Percentiles rank a stretch among this genome's conserved stretches.
phyloP scores from a whole-genome alignment of 2,329 filamentous ascomycete genomes.

The Stachybotrys elegans region DNA sequence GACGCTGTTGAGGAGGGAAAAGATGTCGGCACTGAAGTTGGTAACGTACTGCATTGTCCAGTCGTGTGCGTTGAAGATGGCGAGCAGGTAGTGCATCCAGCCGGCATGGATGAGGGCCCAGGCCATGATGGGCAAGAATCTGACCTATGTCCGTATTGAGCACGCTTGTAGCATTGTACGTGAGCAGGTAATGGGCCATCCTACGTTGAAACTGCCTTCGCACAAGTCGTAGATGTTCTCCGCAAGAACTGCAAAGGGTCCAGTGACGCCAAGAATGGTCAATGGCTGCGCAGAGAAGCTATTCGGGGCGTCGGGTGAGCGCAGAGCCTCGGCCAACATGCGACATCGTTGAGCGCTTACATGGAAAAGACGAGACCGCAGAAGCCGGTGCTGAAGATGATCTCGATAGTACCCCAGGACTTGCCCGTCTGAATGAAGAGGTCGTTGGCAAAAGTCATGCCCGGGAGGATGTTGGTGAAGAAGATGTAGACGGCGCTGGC shows the following conservation, averaged over 20 bases:
- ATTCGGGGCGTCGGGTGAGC: neutral
- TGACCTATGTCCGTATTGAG: conserved; percentile 30
- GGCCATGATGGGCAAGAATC: conserved; percentile 63
- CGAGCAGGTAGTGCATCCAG: conserved; percentile 61
- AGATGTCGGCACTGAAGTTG: conserved; percentile 61
- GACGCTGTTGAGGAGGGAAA: conserved; percentile 60
- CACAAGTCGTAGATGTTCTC: conserved; percentile 61
- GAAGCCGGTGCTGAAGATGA: conserved; percentile 61
- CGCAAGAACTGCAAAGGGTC: conserved; percentile 61
- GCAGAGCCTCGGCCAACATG: neutral
- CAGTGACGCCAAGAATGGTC: conserved; percentile 61
- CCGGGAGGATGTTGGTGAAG: conserved; percentile 62
- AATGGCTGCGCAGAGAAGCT: conserved; percentile 56
- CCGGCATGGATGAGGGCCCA: conserved; percentile 61
- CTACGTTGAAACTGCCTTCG: conserved; percentile 46
- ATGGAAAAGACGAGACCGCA: conserved; percentile 59
- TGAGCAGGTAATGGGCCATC: too few relatives aligned
- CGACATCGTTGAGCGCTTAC: conserved; percentile 28
- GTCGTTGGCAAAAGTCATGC: conserved; percentile 63
- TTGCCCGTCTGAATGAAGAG: conserved; percentile 56
- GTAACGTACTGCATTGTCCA: conserved; percentile 69
- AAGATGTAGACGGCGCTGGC: conserved; percentile 62
- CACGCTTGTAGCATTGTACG: too few relatives aligned
- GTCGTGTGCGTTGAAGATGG: conserved; percentile 63
- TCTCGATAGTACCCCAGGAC: conserved; percentile 62